Evolutionary conservation across 1,139 yeast genomes (phyloP).

Genomic region (Saccharomyces hybrid): DNA sequence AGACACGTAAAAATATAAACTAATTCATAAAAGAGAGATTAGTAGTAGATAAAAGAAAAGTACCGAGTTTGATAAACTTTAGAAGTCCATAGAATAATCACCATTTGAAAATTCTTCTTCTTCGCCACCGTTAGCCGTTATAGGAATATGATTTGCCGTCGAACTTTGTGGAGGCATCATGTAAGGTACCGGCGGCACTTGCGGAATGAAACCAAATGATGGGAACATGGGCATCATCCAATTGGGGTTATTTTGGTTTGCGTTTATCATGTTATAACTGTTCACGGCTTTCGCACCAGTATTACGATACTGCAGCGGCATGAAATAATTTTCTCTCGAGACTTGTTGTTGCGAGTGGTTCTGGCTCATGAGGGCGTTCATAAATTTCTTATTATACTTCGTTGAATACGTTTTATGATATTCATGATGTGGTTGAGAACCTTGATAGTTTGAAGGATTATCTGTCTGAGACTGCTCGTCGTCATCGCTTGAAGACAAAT

Average conservation of each 20-base stretch:
- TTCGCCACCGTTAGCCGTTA: background rate
- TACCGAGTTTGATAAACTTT: background rate
- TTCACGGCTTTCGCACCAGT: background rate
- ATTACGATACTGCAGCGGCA: background rate
- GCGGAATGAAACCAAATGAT: conserved; percentile 1
- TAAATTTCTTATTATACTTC: conserved; percentile 12
- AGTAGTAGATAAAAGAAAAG: background rate
- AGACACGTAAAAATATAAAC: background rate
- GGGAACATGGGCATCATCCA: background rate
- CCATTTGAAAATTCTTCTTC: background rate
- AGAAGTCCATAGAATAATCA: background rate
- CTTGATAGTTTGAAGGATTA: background rate
- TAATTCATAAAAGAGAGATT: background rate
- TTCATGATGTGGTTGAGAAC: background rate
- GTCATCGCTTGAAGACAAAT: background rate
- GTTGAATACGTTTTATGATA: background rate
- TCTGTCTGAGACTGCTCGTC: background rate
- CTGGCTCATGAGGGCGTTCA: conserved; percentile 11
- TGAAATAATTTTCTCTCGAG: background rate
- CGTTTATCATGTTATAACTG: background rate
- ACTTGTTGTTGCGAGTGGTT: background rate
- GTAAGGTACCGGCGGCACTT: conserved; percentile 2
- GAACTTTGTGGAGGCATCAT: conserved; percentile 1
- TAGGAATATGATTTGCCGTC: background rate
- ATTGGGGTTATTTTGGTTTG: background rate